Evolutionary conservation across 163 green algal genomes (phyloP), one percentile per base, ranked within the genome.

Genomic region (Coccomyxa subellipsoidea): DNA sequence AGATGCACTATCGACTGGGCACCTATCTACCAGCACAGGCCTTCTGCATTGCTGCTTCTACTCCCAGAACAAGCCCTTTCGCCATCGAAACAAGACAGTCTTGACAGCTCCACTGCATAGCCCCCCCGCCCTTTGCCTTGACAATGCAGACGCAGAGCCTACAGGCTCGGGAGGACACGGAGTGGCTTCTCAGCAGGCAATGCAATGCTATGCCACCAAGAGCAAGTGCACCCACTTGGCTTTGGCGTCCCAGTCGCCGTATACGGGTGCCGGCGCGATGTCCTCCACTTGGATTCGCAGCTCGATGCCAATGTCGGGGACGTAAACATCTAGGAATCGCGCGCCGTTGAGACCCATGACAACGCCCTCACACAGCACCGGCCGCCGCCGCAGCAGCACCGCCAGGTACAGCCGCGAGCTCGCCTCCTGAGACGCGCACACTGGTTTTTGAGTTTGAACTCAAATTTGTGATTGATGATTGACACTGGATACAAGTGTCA

Each of bases 281-380:
- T 80, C 76, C 15, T 59, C 76, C 25, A 29, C 23, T 27, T 80
- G 36, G 18, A 94, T 80, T 32, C 87, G 85, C 27, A 89, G 75
- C 79, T 94, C 91, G 40, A 90, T 79, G 34, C 91, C 90, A 27
- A 92, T 81, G 21, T 82, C 78, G 3, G 89, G 83, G 21, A 96
- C 77, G 80, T 90, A 96, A n/a, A 90, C 79, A 59, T 88, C 87
- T 69, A 95, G 88, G 84, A 92, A 95, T 37, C 72, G 79, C 40
- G 85, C 85, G 69, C 88, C 86, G 29, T 89, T 90, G 18, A 95
- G 73, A 38, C 79, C 53, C 36, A 85, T 82, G 4, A 90, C 83
- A 34, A 91, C 82, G 54, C 37, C 82, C 54, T 79, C 25, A 10
- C 38, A 47, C 4, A 87, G 38, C 9, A 73, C n/a, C 21, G 85